These are phyloP conservation scores for Suhomyces tanzawaensis DNA, from an alignment of 805 yeast species.

Conservation along the genomic window DNA sequence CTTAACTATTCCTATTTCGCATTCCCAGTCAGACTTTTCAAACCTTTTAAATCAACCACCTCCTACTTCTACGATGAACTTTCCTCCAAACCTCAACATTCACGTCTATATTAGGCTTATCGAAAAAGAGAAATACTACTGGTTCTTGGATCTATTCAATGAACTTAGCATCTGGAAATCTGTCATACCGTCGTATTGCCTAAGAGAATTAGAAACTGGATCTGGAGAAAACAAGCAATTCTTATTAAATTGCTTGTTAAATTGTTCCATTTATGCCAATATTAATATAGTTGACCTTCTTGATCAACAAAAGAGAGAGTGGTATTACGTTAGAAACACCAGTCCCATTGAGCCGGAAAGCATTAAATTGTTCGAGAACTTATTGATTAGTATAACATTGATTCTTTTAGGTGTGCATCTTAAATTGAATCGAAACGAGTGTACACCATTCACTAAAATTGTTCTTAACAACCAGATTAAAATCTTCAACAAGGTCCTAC, in stretches of 20 bases:
- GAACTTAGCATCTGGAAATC: conserved; percentile 39
- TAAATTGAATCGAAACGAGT: conserved; percentile 12
- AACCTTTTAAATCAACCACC: not conserved
- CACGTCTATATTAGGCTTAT: conserved; percentile 22
- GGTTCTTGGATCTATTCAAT: conserved; percentile 41
- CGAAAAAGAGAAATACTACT: conserved; percentile 35
- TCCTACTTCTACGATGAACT: not conserved
- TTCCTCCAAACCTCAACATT: conserved; percentile 16
- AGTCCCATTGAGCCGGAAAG: conserved; percentile 9
- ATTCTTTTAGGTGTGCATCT: conserved; percentile 23
- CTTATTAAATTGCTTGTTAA: conserved; percentile 29
- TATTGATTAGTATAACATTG: conserved; percentile 31
- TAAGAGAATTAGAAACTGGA: conserved; percentile 12
- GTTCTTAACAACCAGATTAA: conserved; percentile 32
- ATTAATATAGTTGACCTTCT: conserved; percentile 10
- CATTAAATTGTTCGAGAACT: conserved; percentile 23
- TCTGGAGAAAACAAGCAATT: conserved; percentile 17
- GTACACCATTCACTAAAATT: conserved; percentile 9
- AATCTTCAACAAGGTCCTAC: conserved; percentile 28
- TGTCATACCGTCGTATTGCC: conserved; percentile 33
- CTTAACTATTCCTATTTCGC: not conserved
- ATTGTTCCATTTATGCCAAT: conserved; percentile 22
- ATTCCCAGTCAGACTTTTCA: not conserved
- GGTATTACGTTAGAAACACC: conserved; percentile 17
- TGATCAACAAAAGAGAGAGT: conserved; percentile 22